Percentiles rank a stretch among this genome's conserved stretches.
phyloP scores from a whole-genome alignment of 148 eudicot species.

The Polygonum maritimum region DNA sequence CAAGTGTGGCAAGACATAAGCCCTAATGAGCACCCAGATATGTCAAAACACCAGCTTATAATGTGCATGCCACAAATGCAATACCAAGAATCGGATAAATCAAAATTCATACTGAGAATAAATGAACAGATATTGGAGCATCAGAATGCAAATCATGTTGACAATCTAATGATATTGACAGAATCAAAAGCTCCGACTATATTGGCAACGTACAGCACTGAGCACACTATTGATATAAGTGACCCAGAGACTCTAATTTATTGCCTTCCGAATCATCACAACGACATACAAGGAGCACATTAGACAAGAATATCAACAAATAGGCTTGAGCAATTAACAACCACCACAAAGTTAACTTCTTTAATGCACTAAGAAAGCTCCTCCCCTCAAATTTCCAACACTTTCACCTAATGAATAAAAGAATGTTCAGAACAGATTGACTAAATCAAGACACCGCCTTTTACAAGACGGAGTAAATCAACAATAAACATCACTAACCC shows the following conservation, averaged over 20 bases:
- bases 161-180: constrained; percentile 16
- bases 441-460: neutral
- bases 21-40: no score
- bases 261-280: neutral
- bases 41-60: no score
- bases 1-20: no score
- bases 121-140: neutral
- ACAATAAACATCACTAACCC: neutral
- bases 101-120: neutral
- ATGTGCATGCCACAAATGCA: no score
- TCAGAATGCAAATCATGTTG: constrained; percentile 22
- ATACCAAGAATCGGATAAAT: no score
- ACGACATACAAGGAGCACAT: neutral
- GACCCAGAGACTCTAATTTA: constrained; percentile 10
- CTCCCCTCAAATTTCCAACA: neutral
- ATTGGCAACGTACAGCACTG: constrained; percentile 25
- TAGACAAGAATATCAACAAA: no score
- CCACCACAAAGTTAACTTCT: no score
- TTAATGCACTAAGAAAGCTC: no score
- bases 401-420: neutral
- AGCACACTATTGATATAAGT: neutral
- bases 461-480: neutral
- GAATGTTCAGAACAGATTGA: neutral
- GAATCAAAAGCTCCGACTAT: constrained; percentile 20
- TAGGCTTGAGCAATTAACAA: no score